Evolutionary conservation across 2,329 filamentous ascomycete genomes (phyloP).

Genomic region (Macrophomina phaseolina): DNA sequence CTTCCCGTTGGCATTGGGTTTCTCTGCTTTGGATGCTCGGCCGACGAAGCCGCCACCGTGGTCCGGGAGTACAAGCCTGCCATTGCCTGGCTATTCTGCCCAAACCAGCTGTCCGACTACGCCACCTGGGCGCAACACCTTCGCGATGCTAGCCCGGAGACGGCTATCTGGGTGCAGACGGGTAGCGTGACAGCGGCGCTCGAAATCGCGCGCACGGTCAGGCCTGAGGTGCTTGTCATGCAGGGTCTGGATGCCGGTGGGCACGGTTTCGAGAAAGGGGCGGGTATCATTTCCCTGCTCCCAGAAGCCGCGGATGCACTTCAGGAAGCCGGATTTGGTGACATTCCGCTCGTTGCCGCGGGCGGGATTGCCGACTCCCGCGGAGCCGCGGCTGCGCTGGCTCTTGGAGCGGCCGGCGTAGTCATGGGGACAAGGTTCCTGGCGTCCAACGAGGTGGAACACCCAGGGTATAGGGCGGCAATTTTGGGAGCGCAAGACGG

Average conservation of each 20-base stretch:
- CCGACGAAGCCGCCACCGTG: constrained; percentile 56
- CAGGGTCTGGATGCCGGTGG: constrained; percentile 70
- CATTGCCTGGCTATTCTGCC: constrained; percentile 71
- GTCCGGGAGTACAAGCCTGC: constrained; percentile 60
- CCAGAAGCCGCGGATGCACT: constrained; percentile 62
- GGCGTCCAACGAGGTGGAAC: constrained; percentile 54
- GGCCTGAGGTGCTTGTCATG: constrained; percentile 63
- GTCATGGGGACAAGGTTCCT: constrained; percentile 70
- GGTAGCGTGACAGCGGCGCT: constrained; percentile 63
- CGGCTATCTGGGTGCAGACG: constrained; percentile 63
- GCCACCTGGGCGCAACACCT: constrained; percentile 35
- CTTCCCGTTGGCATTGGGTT: constrained; percentile 67
- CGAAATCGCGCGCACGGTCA: constrained; percentile 53
- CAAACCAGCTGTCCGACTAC: constrained; percentile 48
- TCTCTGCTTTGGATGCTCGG: constrained; percentile 57
- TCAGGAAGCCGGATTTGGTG: constrained; percentile 32
- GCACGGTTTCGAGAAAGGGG: constrained; percentile 62
- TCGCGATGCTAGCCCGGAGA: constrained; percentile 43
- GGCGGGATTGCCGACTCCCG: constrained; percentile 65
- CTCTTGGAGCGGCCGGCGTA: constrained; percentile 59
- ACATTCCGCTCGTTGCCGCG: constrained; percentile 56
- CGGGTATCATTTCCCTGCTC: constrained; percentile 61
- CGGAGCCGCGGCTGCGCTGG: constrained; percentile 60
- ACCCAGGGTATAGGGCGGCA: constrained; percentile 55
- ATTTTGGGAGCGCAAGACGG: constrained; percentile 56